Evolutionary conservation across 768 basidiomycete species (phyloP).

Genomic region (Xerocomellus chrysenteron): DNA sequence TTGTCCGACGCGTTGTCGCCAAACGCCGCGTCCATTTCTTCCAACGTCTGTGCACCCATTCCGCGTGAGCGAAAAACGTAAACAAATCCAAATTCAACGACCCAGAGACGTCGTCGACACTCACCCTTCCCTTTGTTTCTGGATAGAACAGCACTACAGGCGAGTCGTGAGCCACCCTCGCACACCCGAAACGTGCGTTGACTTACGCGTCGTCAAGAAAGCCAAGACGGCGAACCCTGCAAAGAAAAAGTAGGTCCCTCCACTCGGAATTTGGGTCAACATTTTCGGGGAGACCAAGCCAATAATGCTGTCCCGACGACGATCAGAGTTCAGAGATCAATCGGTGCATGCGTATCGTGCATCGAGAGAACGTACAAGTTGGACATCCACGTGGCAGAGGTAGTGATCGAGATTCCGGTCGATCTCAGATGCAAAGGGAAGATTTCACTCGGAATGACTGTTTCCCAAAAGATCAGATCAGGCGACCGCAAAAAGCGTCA

Average conservation of each 20-base stretch:
- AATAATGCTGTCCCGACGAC: slow-evolving; percentile 18
- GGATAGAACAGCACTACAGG: slow-evolving; percentile 26
- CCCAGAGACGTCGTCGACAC: background rate
- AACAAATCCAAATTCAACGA: no score
- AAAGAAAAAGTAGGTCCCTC: slow-evolving; percentile 31
- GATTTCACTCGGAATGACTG: slow-evolving; percentile 41
- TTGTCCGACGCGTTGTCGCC: slow-evolving; percentile 29
- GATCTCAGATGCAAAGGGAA: slow-evolving; percentile 43
- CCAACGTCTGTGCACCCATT: slow-evolving; percentile 25
- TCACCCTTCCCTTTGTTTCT: slow-evolving; percentile 34
- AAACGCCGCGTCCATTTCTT: slow-evolving; percentile 35
- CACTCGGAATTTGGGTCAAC: slow-evolving; percentile 19
- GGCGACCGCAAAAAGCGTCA: background rate
- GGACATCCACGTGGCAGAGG: slow-evolving; percentile 43
- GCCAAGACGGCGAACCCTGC: slow-evolving; percentile 27
- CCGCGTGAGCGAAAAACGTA: background rate
- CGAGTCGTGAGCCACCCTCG: background rate
- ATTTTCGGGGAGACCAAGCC: slow-evolving; percentile 31
- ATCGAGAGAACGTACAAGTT: slow-evolving; percentile 29
- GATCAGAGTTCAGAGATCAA: background rate
- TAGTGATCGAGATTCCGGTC: slow-evolving; percentile 42
- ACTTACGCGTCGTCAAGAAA: slow-evolving; percentile 31
- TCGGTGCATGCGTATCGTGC: background rate
- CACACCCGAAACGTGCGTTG: no score
- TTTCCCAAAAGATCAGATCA: slow-evolving; percentile 13